Base-by-base conservation (phyloP, 306 rosid species). In the Dryas octopetala region DNA sequence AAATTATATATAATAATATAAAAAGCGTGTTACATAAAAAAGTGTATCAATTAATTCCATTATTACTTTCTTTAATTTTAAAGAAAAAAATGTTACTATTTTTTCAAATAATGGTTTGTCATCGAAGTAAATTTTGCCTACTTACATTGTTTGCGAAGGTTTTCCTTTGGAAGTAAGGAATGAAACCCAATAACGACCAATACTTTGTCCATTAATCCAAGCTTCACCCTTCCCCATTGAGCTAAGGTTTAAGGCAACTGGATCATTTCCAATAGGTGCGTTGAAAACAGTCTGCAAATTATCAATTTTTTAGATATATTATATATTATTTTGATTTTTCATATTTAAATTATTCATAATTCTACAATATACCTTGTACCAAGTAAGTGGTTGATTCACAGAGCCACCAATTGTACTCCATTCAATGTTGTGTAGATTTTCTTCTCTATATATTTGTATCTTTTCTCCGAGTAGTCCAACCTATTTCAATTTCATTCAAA, bases 191-290 rank as follows among this genome's bases (percentile, higher is more conserved):
- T 86, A 90, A 2, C 96, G 93, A 76, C 96, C 96, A 51, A 90
- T 90, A 85, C 93, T 88, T 74, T 79, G 80, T 23, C 84, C 96
- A 74, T 90, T 90, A 4, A 88, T 74, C 91, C 91, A 91, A 61
- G 70, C 86, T 63, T 88, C 93, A 2, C 93, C 96, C 84, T 91
- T 91, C 50, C 91, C 96, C 96, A 86, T 91, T 4, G 91, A 74
- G 51, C 85, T 60, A 17, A 91, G 87, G 81, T 91, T 77, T 63
- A 88, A 79, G 13, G 47, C 88, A 28, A 91, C 63, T 16, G 91
- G 80, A 44, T 82, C 85, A 66, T 86, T 72, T 76, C 91, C 96
- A 58, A 54, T n/a, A 0, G 96, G 90, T 52, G 83, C 70, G 11
- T 88, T 86, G 54, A 91, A 91, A 62, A 58, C 72, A 1, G 75